Percentiles rank a stretch among this genome's conserved stretches.
Evolutionary conservation across 352 stramenopile genomes (phyloP).

Genomic region (Phytophthora citricola): DNA sequence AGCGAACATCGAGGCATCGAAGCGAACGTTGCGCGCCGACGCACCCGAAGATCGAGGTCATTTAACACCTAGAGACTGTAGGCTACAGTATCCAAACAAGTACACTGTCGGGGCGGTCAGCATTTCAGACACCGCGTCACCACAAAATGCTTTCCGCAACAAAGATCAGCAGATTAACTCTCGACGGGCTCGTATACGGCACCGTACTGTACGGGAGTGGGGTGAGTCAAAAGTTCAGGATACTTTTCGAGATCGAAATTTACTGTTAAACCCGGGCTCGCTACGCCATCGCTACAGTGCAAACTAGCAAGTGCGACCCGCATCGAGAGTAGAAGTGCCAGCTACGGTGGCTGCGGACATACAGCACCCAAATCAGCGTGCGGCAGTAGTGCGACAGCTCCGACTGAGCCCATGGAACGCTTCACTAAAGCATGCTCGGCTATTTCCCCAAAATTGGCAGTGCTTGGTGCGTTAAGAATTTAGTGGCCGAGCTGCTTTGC

Average conservation of each 20-base stretch:
- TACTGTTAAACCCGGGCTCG: constrained; percentile 2
- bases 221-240: constrained; percentile 1
- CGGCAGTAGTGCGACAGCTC: constrained; percentile 20
- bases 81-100: no score
- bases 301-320: no score
- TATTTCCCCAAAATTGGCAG: constrained; percentile 20
- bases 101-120: no score
- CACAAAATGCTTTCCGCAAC: no score
- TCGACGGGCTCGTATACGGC: no score
- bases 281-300: not conserved
- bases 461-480: not conserved
- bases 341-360: not conserved
- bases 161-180: no score
- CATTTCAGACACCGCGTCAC: no score
- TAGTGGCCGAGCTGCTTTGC: constrained; percentile 7
- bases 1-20: constrained; percentile 9
- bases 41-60: not conserved
- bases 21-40: constrained; percentile 10
- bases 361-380: constrained; percentile 14
- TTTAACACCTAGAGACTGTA: no score
- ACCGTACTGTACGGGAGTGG: no score
- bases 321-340: not conserved
- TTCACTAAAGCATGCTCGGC: constrained; percentile 4
- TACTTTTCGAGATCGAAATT: not conserved
- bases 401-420: not conserved